These are phyloP conservation scores for Mycena indigotica DNA, from an alignment of 768 basidiomycete species.

Conservation along the genomic window DNA sequence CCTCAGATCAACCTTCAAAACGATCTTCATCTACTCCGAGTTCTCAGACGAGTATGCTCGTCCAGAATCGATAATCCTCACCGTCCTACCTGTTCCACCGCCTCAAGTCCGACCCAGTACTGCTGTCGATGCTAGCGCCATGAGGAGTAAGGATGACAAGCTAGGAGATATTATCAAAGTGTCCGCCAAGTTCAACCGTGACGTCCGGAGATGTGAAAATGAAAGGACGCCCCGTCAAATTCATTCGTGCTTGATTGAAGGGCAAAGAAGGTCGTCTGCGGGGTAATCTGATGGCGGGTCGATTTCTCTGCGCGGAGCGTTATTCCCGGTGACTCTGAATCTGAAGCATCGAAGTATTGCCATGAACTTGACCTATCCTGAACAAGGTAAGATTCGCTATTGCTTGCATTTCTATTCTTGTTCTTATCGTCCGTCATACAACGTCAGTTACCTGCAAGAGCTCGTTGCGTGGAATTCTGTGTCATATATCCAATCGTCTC, in stretches of 20 bases:
- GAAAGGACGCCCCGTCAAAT: slow-evolving; percentile 99
- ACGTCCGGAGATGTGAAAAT: slow-evolving; percentile 88
- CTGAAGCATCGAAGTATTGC: slow-evolving; percentile 91
- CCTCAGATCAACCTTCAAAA: slow-evolving; percentile 90
- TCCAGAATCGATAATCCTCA: slow-evolving; percentile 99
- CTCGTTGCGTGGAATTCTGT: slow-evolving; percentile 82
- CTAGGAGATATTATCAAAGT: slow-evolving; percentile 96
- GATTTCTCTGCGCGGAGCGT: slow-evolving; percentile 99
- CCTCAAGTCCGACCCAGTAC: slow-evolving; percentile 98
- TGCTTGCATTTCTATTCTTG: not conserved
- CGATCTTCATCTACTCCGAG: slow-evolving; percentile 89
- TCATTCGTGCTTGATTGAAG: slow-evolving; percentile 96
- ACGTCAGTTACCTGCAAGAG: slow-evolving; percentile 91
- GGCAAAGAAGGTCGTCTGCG: slow-evolving; percentile 98
- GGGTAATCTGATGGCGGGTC: slow-evolving; percentile 99
- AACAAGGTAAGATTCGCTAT: slow-evolving; percentile 70
- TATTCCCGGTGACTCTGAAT: slow-evolving; percentile 98
- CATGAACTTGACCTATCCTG: slow-evolving; percentile 76
- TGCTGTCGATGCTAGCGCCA: slow-evolving; percentile 93
- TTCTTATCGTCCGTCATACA: slow-evolving; percentile 67
- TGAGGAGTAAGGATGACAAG: slow-evolving; percentile 98
- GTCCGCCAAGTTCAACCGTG: too few species aligned
- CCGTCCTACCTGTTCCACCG: slow-evolving; percentile 95
- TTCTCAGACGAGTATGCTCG: slow-evolving; percentile 95
- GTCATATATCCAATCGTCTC: slow-evolving; percentile 81